Evolutionary conservation across 2,329 filamentous ascomycete species (phyloP).

Genomic region (Ceratocystis variospora): DNA sequence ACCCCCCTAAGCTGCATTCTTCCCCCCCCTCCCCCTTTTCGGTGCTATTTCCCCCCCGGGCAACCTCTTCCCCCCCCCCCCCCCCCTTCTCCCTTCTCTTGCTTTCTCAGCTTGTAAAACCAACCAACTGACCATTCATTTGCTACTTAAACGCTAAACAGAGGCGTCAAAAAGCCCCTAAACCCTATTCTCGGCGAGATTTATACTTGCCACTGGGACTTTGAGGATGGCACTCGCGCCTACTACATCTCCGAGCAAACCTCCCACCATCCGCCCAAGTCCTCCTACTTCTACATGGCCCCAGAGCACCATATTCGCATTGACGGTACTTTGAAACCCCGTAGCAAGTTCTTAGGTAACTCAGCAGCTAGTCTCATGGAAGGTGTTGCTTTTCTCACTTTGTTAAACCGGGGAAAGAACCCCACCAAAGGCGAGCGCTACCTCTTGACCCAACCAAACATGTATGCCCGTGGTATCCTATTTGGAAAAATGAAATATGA

Average conservation of each 20-base stretch:
- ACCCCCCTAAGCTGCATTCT: slow-evolving; percentile 55
- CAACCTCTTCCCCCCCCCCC: too few species aligned
- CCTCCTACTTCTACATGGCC: slow-evolving; percentile 97
- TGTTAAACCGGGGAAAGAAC: slow-evolving; percentile 62
- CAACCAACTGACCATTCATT: slow-evolving; percentile 14
- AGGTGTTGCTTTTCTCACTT: slow-evolving; percentile 71
- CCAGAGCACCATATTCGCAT: slow-evolving; percentile 89
- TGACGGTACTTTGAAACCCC: slow-evolving; percentile 85
- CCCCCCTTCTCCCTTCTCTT: too few species aligned
- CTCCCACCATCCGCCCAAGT: slow-evolving; percentile 95
- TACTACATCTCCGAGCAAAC: slow-evolving; percentile 98
- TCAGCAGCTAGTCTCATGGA: slow-evolving; percentile 98
- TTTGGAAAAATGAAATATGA: slow-evolving; percentile 99
- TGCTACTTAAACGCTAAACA: slow-evolving; percentile 27
- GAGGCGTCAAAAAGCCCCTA: slow-evolving; percentile 93
- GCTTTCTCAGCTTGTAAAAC: background rate
- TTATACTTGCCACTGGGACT: slow-evolving; percentile 92
- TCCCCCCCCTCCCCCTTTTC: background rate
- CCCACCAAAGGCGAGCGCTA: slow-evolving; percentile 65
- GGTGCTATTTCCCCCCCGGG: too few species aligned
- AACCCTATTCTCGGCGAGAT: slow-evolving; percentile 94
- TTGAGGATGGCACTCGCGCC: slow-evolving; percentile 66
- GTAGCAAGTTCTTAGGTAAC: slow-evolving; percentile 91
- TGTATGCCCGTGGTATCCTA: slow-evolving; percentile 93
- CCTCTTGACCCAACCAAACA: slow-evolving; percentile 92